phyloP scores from a whole-genome alignment of 306 rosid species.

The Medicago lupulina region DNA sequence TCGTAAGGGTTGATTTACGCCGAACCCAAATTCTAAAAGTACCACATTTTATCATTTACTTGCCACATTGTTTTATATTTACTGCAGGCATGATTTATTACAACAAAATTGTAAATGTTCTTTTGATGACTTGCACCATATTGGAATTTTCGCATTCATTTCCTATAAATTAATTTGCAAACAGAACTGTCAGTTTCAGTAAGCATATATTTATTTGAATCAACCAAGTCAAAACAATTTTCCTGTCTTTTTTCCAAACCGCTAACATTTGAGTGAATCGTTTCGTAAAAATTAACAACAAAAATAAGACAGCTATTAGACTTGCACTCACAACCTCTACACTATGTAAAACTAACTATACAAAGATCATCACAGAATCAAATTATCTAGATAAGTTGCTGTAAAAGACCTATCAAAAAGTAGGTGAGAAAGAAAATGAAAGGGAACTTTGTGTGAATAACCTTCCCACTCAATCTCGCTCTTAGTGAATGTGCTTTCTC shows the following conservation, averaged over 20 bases:
- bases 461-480: no score
- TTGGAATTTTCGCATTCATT: slow-evolving; percentile 20
- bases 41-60: neutral
- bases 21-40: no score
- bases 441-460: slow-evolving; percentile 41
- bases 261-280: slow-evolving; percentile 12
- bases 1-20: no score
- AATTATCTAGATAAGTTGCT: slow-evolving; percentile 35
- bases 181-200: slow-evolving; percentile 29
- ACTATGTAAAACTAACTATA: slow-evolving; percentile 16
- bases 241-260: neutral
- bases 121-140: neutral
- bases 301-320: slow-evolving; percentile 20
- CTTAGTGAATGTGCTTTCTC: no score
- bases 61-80: slow-evolving; percentile 8
- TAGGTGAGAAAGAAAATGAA: slow-evolving; percentile 36
- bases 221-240: neutral
- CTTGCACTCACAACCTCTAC: slow-evolving; percentile 19
- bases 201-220: slow-evolving; percentile 14
- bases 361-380: slow-evolving; percentile 31
- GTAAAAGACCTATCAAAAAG: slow-evolving; percentile 24
- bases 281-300: slow-evolving; percentile 21
- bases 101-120: neutral
- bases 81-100: slow-evolving; percentile 14
- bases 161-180: slow-evolving; percentile 25